Evolutionary conservation across 345 rosid species (phyloP), one percentile per base, ranked within the genome.

Genomic region (Erysimum cheiranthoides): DNA sequence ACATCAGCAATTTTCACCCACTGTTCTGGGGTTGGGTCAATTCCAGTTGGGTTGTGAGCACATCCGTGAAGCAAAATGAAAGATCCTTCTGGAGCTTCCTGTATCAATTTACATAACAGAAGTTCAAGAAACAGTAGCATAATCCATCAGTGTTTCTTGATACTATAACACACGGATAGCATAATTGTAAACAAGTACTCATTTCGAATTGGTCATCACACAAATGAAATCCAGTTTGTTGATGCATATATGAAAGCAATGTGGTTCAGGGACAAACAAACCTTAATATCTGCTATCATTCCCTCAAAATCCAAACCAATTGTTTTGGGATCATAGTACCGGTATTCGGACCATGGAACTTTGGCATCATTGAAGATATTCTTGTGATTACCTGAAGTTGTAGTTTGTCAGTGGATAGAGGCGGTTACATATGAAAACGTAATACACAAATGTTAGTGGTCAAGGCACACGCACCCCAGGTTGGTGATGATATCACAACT

Each of bases 21-120:
- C 60, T 95, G 99, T 47, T 88, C 94, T 61, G 85, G 94, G 32
- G 97, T 95, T 78, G 94, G 97, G 84, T 95, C 97, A 63, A 95
- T 95, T 28, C 99, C 99, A 6, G 97, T 95, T 73, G 99, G 97
- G 84, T 95, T 95, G 87, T 92, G 99, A 66, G 99, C 99, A 87
- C 99, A 95, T 51, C 99, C 99, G 72, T 95, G 99, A 57, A 95
- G 99, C 87, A 92, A 76, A 47, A 95, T 73, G 84, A 92, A 95
- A 45, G 97, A 92, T 78, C 95, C 97, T 74, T 89, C 96, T 28
- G 97, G 93, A 18, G 99, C 97, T 52, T 85, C 96, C 97, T 95
- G 92, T 49, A 72, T 21, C 56, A 74, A 6, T 62, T 54, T 3
- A 5, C 35, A 57, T 28, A 16, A 40, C 25, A 28, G 3, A 39